Evolutionary conservation across 352 stramenopile species (phyloP).

Genomic region (Phytophthora constricta): DNA sequence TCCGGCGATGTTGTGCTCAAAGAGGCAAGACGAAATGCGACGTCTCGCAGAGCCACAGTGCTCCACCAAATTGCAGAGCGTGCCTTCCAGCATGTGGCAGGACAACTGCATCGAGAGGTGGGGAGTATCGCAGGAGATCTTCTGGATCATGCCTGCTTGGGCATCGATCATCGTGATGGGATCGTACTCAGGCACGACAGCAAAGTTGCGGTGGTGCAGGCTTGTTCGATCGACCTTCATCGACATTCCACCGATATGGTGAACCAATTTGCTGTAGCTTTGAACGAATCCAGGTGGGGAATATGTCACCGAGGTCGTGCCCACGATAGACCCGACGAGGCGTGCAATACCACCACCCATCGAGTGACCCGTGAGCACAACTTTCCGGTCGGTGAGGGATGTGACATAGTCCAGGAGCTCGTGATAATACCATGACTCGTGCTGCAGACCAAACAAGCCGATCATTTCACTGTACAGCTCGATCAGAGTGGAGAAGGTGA

Average conservation of each 20-base stretch:
- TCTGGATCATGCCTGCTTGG: conserved; percentile 89
- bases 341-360: conserved; percentile 89
- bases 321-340: conserved; percentile 82
- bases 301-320: conserved; percentile 84
- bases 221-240: conserved; percentile 76
- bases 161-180: conserved; percentile 90
- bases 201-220: conserved; percentile 86
- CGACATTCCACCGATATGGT: conserved; percentile 77
- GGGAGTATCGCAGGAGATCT: conserved; percentile 88
- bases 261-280: conserved; percentile 90
- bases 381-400: conserved; percentile 79
- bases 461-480: conserved; percentile 89
- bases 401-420: conserved; percentile 86
- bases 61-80: conserved; percentile 83
- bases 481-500: conserved; percentile 88
- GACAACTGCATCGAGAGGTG: conserved; percentile 90
- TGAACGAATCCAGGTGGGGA: conserved; percentile 86
- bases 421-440: conserved; percentile 90
- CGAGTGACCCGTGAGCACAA: conserved; percentile 89
- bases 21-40: conserved; percentile 72
- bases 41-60: conserved; percentile 70
- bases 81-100: conserved; percentile 93
- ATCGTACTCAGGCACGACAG: conserved; percentile 90
- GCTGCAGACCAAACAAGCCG: conserved; percentile 86
- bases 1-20: conserved; percentile 81